These are phyloP conservation scores for Fusarium fracticaudum DNA, from an alignment of 2,329 filamentous ascomycete genomes.

Conservation along the genomic window DNA sequence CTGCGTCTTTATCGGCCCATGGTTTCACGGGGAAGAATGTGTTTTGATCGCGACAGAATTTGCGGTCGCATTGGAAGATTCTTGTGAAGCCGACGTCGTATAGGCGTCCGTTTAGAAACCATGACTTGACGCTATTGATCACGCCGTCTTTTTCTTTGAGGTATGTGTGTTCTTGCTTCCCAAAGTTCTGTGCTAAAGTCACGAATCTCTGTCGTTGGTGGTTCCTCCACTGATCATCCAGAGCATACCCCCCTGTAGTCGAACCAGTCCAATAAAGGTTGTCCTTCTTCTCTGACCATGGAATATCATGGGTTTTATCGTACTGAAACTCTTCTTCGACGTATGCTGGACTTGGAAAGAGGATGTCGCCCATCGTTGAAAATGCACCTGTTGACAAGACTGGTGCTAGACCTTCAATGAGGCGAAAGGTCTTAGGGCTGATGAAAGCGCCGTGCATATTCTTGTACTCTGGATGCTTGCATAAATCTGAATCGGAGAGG, in stretches of 20 bases:
- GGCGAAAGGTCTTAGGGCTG: slow-evolving; percentile 53
- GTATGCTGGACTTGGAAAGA: slow-evolving; percentile 63
- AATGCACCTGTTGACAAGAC: slow-evolving; percentile 56
- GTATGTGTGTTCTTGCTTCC: slow-evolving; percentile 44
- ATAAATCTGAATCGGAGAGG: slow-evolving; percentile 50
- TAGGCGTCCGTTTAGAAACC: slow-evolving; percentile 50
- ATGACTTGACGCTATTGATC: slow-evolving; percentile 32
- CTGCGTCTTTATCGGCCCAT: slow-evolving; percentile 48
- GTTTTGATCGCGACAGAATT: slow-evolving; percentile 49
- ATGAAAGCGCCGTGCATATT: slow-evolving; percentile 56
- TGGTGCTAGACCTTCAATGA: slow-evolving; percentile 55
- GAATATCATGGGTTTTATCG: slow-evolving; percentile 50
- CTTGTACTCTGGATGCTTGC: slow-evolving; percentile 55
- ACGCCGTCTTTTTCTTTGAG: slow-evolving; percentile 39
- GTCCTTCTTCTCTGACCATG: slow-evolving; percentile 60
- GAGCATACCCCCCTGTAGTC: slow-evolving; percentile 59
- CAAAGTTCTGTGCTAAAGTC: slow-evolving; percentile 48
- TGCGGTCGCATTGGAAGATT: slow-evolving; percentile 55
- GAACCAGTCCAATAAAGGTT: slow-evolving; percentile 67
- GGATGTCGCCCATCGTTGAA: slow-evolving; percentile 61
- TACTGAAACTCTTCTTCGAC: slow-evolving; percentile 55
- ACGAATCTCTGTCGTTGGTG: slow-evolving; percentile 62
- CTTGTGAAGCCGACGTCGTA: slow-evolving; percentile 58
- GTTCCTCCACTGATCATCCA: slow-evolving; percentile 49
- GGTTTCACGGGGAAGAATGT: slow-evolving; percentile 44